Base-by-base conservation (phyloP, 176 grass and related monocot genomes). In the Cenchrus purpureus region DNA sequence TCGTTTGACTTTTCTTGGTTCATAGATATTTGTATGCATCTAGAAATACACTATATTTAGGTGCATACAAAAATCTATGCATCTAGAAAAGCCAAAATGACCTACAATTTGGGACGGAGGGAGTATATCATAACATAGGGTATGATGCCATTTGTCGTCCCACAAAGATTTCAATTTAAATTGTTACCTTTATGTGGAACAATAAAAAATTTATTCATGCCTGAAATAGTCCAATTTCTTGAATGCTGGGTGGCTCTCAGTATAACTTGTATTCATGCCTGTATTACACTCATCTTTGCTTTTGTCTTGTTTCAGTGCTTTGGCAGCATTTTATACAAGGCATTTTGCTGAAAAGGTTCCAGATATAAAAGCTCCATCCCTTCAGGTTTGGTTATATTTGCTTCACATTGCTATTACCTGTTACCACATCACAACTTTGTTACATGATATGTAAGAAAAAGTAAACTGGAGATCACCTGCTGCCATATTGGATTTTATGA, bases 271-370 rank as follows among this genome's bases (percentile, higher is more conserved):
- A 76, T 58, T 65, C 58, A 19, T 82, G n/a, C 44, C 19, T 77
- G 4, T 67, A 71, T 64, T 52, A 12, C 14, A 37, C 66, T 90
- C 8, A 72, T 66, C 15, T 48, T 68, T 42, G 49, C 49, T 25
- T 37, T 19, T 80, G 6, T 84, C 85, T 88, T 83, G 78, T 82
- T 88, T 83, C 89, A 98, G 93, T 91, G 92, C 93, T 12, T 85
- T 98, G 83, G 95, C 95, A 88, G 93, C 95, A 87, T 98, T 98
- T 93, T 98, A 98, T 85, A 98, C 95, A 40, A 92, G 95, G 77
- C 90, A 95, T 67, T 95, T 98, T 88, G 93, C 95, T 65, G 93
- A 98, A 83, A 98, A 93, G 90, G 85, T 98, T 90, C 85, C 82
- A 12, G 87, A 93, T 74, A 90, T 98, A 86, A 93, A 95, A 74